These are phyloP conservation scores for Verticillium longisporum DNA, from an alignment of 2,329 filamentous ascomycete species.

Conservation along the genomic window DNA sequence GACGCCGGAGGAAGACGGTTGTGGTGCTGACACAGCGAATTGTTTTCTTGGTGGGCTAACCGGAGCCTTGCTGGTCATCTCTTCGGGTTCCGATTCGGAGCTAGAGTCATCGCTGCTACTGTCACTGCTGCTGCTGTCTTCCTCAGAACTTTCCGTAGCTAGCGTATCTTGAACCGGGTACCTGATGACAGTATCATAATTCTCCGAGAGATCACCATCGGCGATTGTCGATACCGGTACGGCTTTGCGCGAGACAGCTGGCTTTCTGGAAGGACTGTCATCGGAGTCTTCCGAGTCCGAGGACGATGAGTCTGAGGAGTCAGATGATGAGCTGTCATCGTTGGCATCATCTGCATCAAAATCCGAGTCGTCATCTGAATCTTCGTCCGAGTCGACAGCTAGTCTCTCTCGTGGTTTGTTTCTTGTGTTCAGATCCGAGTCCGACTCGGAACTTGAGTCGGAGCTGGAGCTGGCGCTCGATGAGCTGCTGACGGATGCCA, in stretches of 20 bases:
- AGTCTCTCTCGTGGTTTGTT: background rate
- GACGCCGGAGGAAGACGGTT: background rate
- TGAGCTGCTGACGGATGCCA: background rate
- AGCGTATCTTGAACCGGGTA: background rate
- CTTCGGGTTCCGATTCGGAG: slow-evolving; percentile 26
- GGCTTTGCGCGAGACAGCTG: background rate
- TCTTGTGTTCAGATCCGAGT: slow-evolving; percentile 11
- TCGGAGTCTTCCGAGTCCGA: background rate
- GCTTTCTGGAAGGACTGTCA: background rate
- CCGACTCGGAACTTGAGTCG: slow-evolving; percentile 26
- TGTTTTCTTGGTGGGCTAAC: background rate
- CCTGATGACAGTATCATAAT: background rate
- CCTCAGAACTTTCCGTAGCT: background rate
- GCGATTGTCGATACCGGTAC: background rate
- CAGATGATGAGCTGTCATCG: slow-evolving; percentile 3
- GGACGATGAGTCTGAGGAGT: background rate
- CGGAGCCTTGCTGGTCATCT: slow-evolving; percentile 24
- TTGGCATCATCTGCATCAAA: background rate
- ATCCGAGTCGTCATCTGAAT: background rate
- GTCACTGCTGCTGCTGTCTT: background rate
- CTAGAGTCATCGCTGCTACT: slow-evolving; percentile 12
- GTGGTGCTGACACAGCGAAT: background rate
- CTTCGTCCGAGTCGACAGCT: background rate
- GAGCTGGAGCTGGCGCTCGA: slow-evolving; percentile 4
- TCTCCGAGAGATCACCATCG: background rate